Evolutionary conservation across 495 filamentous ascomycete species (phyloP), one percentile per base, ranked within the genome.

Genomic region (Aspergillus wentii): DNA sequence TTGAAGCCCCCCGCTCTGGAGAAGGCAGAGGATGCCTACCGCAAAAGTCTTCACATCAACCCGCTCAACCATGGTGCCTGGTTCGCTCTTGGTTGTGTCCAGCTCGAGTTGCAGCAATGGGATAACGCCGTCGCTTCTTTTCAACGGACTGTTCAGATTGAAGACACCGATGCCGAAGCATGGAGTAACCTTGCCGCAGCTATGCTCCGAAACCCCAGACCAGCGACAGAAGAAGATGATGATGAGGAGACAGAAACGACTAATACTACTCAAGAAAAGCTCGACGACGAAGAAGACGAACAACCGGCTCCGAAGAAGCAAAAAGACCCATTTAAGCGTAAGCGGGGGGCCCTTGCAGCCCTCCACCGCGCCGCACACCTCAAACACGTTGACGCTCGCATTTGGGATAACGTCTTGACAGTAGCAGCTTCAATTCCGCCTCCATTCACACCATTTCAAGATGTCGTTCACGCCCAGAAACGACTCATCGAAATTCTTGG

Each of bases 151-250:
- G 85, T 97, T 19, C 73, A 82, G 45, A 73, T 86, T 18, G 94
- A 95, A 25, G 88, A 91, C 27, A 81, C 78, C 27, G 92, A 97
- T 52, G 92, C 86, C 2, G 82, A 95, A 46, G 85, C 86, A 2
- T 99, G 90, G 86, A 92, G 84, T 43, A 99, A 97, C 48, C 78
- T 99, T 9, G 92, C 88, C 4, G 88, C 85, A 0, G 81, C 91
- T 0, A 74, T 95, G 19, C 62, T 89, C 0, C 66, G 64, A n/a
- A 44, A 55, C 21, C 57, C 66, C 31, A 56, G 61, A 26, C 56
- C 68, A 31, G 37, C 48, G 9, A 42, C 41, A 13, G 41, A 50
- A 26, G 20, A 47, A 8, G 39, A 52, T 15, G 41, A 51, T n/a
- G 47, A 57, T 5, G 61, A 62, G 18, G 67, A 51, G 49, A 79